Conservation (phyloP, 495 filamentous ascomycete species). For the Annulohypoxylon stygium region DNA sequence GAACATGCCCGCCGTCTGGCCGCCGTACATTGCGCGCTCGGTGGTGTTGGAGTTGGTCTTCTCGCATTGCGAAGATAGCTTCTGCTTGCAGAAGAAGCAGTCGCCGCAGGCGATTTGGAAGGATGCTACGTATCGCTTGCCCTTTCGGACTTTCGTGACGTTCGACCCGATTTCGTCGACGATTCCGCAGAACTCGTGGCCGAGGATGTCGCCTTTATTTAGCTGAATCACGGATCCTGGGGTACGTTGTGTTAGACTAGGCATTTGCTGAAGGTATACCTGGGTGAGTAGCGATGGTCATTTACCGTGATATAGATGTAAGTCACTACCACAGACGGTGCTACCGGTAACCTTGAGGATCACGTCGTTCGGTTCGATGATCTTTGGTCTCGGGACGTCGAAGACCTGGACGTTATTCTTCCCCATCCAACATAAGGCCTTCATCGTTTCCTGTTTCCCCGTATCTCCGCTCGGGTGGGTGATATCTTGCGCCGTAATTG, state of each 20-base stretch:
- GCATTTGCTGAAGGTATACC: neutral
- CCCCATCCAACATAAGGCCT: slow-evolving; percentile 78
- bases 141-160: slow-evolving; percentile 68
- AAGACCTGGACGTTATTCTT: slow-evolving; percentile 73
- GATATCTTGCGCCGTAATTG: slow-evolving; percentile 69
- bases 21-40: slow-evolving; percentile 77
- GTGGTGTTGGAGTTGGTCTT: slow-evolving; percentile 79
- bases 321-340: slow-evolving; percentile 88
- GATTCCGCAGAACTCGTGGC: slow-evolving; percentile 89
- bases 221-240: slow-evolving; percentile 74
- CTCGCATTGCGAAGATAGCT: slow-evolving; percentile 82
- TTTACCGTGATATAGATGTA: slow-evolving; percentile 81
- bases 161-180: slow-evolving; percentile 77
- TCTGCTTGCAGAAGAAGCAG: slow-evolving; percentile 83
- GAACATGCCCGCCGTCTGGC: slow-evolving; percentile 78
- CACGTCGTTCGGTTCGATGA: slow-evolving; percentile 81
- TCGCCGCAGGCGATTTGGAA: slow-evolving; percentile 87
- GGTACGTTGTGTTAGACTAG: slow-evolving; percentile 1
- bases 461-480: slow-evolving; percentile 58
- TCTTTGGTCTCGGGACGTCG: slow-evolving; percentile 74
- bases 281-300: neutral
- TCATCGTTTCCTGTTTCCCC: slow-evolving; percentile 72
- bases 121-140: slow-evolving; percentile 84
- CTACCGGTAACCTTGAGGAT: slow-evolving; percentile 87
- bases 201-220: slow-evolving; percentile 86